A percentile compares a stretch with the other conserved stretches of the same genome.
Conservation (phyloP, 305 asterid species). For the Ruellia speciosa region DNA sequence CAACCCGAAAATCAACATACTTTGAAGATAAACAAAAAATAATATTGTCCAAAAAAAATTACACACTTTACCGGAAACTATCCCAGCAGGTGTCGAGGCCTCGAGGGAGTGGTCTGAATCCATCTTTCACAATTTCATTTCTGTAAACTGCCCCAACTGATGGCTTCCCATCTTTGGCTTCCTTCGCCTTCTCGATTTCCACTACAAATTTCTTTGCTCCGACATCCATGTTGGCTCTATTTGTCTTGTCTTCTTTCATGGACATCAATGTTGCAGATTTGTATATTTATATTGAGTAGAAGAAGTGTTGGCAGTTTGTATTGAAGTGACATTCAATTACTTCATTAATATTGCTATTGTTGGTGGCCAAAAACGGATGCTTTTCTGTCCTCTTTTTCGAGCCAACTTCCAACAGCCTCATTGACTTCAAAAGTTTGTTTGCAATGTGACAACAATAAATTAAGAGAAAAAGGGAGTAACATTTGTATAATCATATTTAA, state of each 20-base stretch:
- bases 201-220: conserved; percentile 32
- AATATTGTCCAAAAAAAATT: background rate
- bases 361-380: background rate
- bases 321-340: background rate
- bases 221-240: too few relatives aligned
- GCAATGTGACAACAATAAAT: background rate
- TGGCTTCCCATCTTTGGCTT: conserved; percentile 49
- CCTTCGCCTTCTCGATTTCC: conserved; percentile 56
- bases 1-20: background rate
- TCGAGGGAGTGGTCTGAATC: conserved; percentile 51
- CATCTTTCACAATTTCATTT: conserved; percentile 48
- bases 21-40: background rate
- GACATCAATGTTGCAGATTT: too few relatives aligned
- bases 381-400: background rate
- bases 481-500: too few relatives aligned
- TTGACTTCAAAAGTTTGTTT: background rate
- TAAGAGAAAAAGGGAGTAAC: too few relatives aligned
- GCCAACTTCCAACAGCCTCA: background rate
- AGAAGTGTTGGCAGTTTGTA: background rate
- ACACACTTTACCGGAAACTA: conserved; percentile 48
- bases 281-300: background rate
- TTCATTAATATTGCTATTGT: background rate
- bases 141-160: conserved; percentile 66
- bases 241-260: too few relatives aligned
- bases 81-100: conserved; percentile 70